These are phyloP conservation scores for Stylonectria norvegica DNA, from an alignment of 2,329 filamentous ascomycete species.

Conservation along the genomic window DNA sequence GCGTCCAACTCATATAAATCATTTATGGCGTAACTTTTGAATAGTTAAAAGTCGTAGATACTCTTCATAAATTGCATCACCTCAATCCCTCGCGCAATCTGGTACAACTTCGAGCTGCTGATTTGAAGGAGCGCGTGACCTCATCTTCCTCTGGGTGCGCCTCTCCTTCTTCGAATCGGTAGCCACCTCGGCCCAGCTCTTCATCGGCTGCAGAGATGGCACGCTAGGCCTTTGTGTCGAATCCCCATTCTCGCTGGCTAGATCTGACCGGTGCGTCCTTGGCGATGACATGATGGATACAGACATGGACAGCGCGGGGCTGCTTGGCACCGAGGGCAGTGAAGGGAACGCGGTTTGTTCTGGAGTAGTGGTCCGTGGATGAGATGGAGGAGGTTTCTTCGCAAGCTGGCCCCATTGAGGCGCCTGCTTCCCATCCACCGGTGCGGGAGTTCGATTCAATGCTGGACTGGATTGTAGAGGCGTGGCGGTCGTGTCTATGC, in stretches of 20 bases:
- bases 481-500: slow-evolving; percentile 34
- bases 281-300: slow-evolving; percentile 34
- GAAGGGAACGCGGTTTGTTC: slow-evolving; percentile 15
- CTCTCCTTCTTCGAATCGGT: slow-evolving; percentile 19
- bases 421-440: slow-evolving; percentile 11
- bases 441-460: slow-evolving; percentile 14
- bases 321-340: slow-evolving; percentile 16
- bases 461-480: slow-evolving; percentile 30
- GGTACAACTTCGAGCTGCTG: slow-evolving; percentile 4
- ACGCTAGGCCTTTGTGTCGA: slow-evolving; percentile 18
- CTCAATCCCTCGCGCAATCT: too few relatives aligned
- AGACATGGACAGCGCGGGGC: slow-evolving; percentile 25
- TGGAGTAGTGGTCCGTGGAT: slow-evolving; percentile 11
- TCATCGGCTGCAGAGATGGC: slow-evolving; percentile 33
- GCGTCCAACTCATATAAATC: too few relatives aligned
- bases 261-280: slow-evolving; percentile 19
- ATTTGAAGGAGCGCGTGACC: slow-evolving; percentile 17
- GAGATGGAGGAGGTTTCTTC: slow-evolving; percentile 4
- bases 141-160: slow-evolving; percentile 6
- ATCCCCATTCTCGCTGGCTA: slow-evolving; percentile 17
- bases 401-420: slow-evolving; percentile 27
- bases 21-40: too few relatives aligned
- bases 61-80: too few relatives aligned
- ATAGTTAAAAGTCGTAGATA: too few relatives aligned
- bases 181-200: slow-evolving; percentile 42